phyloP scores from a whole-genome alignment of 495 filamentous ascomycete species.

The Niebla homalea region DNA sequence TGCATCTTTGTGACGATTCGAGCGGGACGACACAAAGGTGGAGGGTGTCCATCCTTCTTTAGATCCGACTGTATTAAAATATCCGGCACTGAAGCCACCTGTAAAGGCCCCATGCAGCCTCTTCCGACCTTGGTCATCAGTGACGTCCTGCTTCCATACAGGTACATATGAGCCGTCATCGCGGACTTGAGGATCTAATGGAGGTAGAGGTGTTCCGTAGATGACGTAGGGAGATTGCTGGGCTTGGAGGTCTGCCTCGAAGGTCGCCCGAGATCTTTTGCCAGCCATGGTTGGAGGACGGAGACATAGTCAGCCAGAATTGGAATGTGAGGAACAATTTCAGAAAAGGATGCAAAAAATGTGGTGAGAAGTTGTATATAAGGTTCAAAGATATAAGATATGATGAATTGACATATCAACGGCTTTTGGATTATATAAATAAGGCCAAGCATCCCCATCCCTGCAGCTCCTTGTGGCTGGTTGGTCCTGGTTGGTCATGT shows the following conservation, averaged over 20 bases:
- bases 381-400: no score
- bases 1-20: constrained; percentile 60
- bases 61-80: constrained; percentile 95
- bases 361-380: neutral
- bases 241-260: constrained; percentile 61
- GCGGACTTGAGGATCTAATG: constrained; percentile 59
- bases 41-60: constrained; percentile 96
- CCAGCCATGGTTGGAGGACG: constrained; percentile 42
- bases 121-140: constrained; percentile 83
- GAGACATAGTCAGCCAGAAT: constrained; percentile 3
- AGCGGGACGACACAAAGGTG: constrained; percentile 80
- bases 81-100: constrained; percentile 94
- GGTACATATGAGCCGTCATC: constrained; percentile 94
- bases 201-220: constrained; percentile 78
- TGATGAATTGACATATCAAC: no score
- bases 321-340: neutral
- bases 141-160: constrained; percentile 94
- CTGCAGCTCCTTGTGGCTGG: no score
- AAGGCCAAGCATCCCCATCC: no score
- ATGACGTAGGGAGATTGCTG: constrained; percentile 67
- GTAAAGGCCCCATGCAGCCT: constrained; percentile 93
- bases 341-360: neutral
- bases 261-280: constrained; percentile 67
- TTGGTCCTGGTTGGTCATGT: no score
- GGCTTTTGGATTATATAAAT: no score